Evolutionary conservation across 805 yeast species (phyloP).

Genomic region (Candida ortonii): DNA sequence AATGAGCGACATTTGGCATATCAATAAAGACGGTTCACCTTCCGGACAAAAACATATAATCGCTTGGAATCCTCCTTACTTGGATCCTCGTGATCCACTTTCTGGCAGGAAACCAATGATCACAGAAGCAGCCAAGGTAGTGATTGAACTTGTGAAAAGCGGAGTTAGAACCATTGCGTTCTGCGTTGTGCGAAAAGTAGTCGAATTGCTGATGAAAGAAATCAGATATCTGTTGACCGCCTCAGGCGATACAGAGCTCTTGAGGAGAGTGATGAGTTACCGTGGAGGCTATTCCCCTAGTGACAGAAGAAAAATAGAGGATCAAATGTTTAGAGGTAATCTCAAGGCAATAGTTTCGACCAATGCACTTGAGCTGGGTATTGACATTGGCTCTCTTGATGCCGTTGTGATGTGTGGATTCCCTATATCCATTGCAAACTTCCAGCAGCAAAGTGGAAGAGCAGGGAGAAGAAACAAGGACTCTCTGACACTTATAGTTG

Average conservation of each 20-base stretch:
- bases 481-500: conserved; percentile 80
- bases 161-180: conserved; percentile 84
- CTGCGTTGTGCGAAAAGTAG: conserved; percentile 79
- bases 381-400: conserved; percentile 90
- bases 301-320: conserved; percentile 85
- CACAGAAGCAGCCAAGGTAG: conserved; percentile 68
- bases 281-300: conserved; percentile 90
- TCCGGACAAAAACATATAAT: conserved; percentile 70
- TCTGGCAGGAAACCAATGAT: conserved; percentile 69
- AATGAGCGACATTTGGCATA: conserved; percentile 47
- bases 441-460: conserved; percentile 95
- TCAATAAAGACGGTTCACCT: conserved; percentile 85
- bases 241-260: conserved; percentile 42
- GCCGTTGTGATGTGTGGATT: conserved; percentile 92
- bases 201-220: conserved; percentile 86
- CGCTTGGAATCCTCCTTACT: conserved; percentile 81
- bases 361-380: conserved; percentile 92
- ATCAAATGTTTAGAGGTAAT: conserved; percentile 85
- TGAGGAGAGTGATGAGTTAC: conserved; percentile 80
- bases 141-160: conserved; percentile 60
- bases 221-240: conserved; percentile 55
- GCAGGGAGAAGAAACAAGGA: conserved; percentile 90
- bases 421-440: conserved; percentile 80
- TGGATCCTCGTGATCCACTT: conserved; percentile 55
- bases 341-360: conserved; percentile 88